Evolutionary conservation across 164 flowering plant genomes (phyloP).

Genomic region (Vitis amurensis): DNA sequence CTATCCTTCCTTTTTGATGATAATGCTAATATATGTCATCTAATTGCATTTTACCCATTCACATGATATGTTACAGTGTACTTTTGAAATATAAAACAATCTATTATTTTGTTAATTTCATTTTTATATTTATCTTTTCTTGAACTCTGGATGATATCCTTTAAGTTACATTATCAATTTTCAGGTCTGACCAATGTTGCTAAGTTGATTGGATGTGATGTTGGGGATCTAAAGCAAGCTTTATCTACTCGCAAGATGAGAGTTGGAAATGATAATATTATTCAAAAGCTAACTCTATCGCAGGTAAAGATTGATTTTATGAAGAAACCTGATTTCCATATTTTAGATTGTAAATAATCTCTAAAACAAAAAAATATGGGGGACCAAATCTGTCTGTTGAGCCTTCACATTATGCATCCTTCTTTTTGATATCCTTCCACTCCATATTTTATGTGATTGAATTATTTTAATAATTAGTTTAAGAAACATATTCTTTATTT

Average conservation of each 20-base stretch:
- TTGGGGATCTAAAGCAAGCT: slow-evolving; percentile 63
- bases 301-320: slow-evolving; percentile 52
- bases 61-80: neutral
- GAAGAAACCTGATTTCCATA: neutral
- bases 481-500: no score
- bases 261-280: slow-evolving; percentile 83
- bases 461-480: no score
- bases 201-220: slow-evolving; percentile 70
- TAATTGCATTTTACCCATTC: neutral
- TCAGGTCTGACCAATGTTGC: slow-evolving; percentile 71
- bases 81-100: neutral
- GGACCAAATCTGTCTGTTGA: no score
- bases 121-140: neutral
- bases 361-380: no score
- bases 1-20: no score
- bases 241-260: slow-evolving; percentile 94
- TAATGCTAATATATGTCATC: neutral
- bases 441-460: no score
- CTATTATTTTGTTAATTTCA: neutral
- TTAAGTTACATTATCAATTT: slow-evolving; percentile 7
- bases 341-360: neutral
- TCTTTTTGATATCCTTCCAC: no score
- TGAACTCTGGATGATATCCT: neutral
- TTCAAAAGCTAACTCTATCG: slow-evolving; percentile 85
- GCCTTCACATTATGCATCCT: no score